A percentile compares a stretch with the other conserved stretches of the same genome.
phyloP scores from a whole-genome alignment of 2,329 filamentous ascomycete species.

The Taxawa tesnikishii region DNA sequence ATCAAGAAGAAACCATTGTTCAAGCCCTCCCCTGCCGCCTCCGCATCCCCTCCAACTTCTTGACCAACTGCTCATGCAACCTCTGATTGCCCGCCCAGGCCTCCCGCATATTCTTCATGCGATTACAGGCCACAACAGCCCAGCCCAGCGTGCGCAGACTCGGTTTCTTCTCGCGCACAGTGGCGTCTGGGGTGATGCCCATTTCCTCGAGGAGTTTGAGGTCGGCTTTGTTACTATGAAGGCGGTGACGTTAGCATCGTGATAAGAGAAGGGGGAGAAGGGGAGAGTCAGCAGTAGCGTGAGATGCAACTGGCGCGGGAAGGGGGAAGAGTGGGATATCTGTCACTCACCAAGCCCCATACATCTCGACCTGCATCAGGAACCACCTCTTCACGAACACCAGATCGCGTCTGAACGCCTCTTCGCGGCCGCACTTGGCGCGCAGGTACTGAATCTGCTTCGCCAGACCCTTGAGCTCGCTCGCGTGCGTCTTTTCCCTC shows the following conservation, averaged over 20 bases:
- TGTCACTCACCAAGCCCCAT: constrained; percentile 78
- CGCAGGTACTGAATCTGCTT: constrained; percentile 90
- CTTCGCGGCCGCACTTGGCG: constrained; percentile 67
- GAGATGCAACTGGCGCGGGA: too few relatives aligned
- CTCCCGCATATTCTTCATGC: constrained; percentile 38
- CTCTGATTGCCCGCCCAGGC: constrained; percentile 39
- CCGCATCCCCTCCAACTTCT: constrained; percentile 34
- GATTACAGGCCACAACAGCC: constrained; percentile 35
- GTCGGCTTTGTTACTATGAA: constrained; percentile 78
- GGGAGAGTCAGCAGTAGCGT: too few relatives aligned
- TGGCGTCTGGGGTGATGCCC: constrained; percentile 47
- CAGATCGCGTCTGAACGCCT: constrained; percentile 65
- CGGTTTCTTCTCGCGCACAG: constrained; percentile 30
- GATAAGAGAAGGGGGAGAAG: neutral
- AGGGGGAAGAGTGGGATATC: neutral
- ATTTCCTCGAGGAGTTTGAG: constrained; percentile 76
- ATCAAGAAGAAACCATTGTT: constrained; percentile 4
- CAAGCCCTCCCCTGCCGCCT: constrained; percentile 10
- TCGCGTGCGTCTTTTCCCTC: constrained; percentile 57
- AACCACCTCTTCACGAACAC: constrained; percentile 82
- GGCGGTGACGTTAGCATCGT: constrained; percentile 3
- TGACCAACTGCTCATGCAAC: constrained; percentile 32
- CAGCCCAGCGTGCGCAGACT: constrained; percentile 36
- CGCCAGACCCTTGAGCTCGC: constrained; percentile 68
- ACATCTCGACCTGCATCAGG: constrained; percentile 65